Conservation (phyloP, 2,329 filamentous ascomycete genomes). For the Macrophomina tecta region DNA sequence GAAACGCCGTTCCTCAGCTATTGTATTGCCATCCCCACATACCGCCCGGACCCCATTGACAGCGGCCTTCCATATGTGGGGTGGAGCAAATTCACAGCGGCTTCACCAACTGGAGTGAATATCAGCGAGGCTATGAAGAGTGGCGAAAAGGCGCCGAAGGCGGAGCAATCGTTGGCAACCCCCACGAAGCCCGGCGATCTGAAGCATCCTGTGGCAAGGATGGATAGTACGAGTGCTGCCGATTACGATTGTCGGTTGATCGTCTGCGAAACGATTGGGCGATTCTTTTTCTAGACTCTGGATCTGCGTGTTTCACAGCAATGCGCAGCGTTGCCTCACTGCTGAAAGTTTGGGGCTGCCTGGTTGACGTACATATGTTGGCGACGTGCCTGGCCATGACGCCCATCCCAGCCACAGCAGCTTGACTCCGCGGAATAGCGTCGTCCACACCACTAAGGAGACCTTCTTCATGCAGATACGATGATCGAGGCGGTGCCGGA, state of each 20-base stretch:
- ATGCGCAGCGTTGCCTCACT: neutral
- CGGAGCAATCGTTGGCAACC: neutral
- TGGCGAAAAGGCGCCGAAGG: neutral
- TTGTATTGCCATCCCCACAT: slow-evolving; percentile 13
- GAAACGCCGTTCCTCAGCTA: neutral
- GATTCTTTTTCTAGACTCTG: neutral
- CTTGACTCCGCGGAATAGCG: neutral
- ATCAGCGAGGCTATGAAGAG: neutral
- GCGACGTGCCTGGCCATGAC: slow-evolving; percentile 1
- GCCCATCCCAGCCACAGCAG: neutral
- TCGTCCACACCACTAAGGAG: neutral
- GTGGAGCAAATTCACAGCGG: neutral
- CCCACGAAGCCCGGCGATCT: slow-evolving; percentile 3
- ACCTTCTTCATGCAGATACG: neutral
- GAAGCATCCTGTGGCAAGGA: slow-evolving; percentile 5
- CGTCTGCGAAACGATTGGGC: neutral
- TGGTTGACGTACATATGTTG: neutral
- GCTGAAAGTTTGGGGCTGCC: too few relatives aligned
- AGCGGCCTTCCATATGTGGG: neutral
- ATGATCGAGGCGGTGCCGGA: neutral
- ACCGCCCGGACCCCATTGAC: neutral
- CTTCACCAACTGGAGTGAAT: neutral
- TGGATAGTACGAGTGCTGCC: neutral
- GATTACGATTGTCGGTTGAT: slow-evolving; percentile 14
- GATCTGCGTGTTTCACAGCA: slow-evolving; percentile 1